Base-by-base conservation (phyloP, 495 filamentous ascomycete species). In the Gamarada debralockiae region DNA sequence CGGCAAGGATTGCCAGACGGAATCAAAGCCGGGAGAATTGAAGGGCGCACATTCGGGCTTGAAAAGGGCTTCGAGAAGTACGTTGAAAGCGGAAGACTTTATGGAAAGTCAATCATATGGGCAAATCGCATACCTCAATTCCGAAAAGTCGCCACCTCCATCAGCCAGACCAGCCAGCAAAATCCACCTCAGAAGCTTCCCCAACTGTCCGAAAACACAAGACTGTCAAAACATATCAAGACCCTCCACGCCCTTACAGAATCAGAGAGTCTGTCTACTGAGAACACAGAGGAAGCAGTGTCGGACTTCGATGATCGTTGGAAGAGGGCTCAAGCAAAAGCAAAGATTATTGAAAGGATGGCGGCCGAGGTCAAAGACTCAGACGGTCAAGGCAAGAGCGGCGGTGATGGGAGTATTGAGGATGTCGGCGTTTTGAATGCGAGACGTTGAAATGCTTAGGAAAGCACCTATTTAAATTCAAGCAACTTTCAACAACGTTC, bases 31-130 rank as follows among this genome's bases (percentile, higher is more conserved):
- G 93, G 95, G 10, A 83, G 82, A 24, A 80, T 86, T 41, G 93
- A 99, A 77, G 95, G 95, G 34, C 86, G 88, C 31, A 75, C 87
- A 12, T 89, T 97, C 64, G 93, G 92, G 0, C 77, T 97, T 3
- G 87, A 95, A 62, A 95, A 93, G 58, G 93, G 92, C 1, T 97
- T 92, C 53, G 88, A 93, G 62, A 97, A 95, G 69, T 96, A 89
- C 60, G 58, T 83, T 13, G 83, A 87, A 52, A 78, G 90, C 60
- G 95, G 93, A 1, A 75, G 74, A 49, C 64, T 99, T 18, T 86
- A 92, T 60, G 91, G 93, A n/a, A 84, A 81, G 62, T 82, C 87
- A 3, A 67, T 85, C 0, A 79, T 97, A 34, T 97, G 92, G 93
- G 80, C 84, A 34, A 79, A 81, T 17, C 71, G 85, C 56, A 67